phyloP scores from a whole-genome alignment of 2,329 filamentous ascomycete genomes.

The Fusarium aywerte region DNA sequence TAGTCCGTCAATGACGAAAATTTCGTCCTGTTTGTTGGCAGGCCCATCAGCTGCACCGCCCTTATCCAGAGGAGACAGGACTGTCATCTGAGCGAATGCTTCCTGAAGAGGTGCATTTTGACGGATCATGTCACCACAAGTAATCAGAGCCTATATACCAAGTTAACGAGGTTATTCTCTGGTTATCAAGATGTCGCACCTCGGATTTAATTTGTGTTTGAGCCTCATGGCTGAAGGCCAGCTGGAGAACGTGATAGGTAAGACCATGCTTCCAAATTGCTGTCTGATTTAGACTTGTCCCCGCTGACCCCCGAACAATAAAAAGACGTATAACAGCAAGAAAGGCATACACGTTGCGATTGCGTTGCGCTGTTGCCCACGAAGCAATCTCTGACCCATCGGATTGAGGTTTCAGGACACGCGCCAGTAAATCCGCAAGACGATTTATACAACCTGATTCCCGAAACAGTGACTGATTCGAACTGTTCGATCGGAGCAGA shows the following conservation, averaged over 20 bases:
- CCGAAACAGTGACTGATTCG: conserved; percentile 93
- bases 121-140: conserved; percentile 88
- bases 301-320: conserved; percentile 80
- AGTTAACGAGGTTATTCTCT: conserved; percentile 25
- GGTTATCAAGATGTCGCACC: conserved; percentile 55
- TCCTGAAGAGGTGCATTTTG: conserved; percentile 85
- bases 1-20: conserved; percentile 94
- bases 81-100: conserved; percentile 86
- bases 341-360: conserved; percentile 92
- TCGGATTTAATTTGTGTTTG: conserved; percentile 84
- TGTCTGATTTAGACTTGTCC: conserved; percentile 83
- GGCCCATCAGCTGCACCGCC: conserved; percentile 53
- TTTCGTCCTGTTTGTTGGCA: conserved; percentile 65
- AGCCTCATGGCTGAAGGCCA: conserved; percentile 80
- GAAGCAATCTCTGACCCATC: conserved; percentile 70
- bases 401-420: conserved; percentile 64
- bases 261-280: conserved; percentile 87
- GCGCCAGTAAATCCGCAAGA: conserved; percentile 74
- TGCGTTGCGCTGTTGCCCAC: conserved; percentile 81
- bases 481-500: conserved; percentile 84
- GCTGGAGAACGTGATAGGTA: conserved; percentile 79
- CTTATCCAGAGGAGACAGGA: conserved; percentile 67
- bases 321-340: conserved; percentile 89
- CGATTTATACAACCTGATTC: conserved; percentile 86
- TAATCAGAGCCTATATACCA: conserved; percentile 73